Base-by-base conservation (phyloP, 768 basidiomycete species). In the Auricularia auricula-judae region DNA sequence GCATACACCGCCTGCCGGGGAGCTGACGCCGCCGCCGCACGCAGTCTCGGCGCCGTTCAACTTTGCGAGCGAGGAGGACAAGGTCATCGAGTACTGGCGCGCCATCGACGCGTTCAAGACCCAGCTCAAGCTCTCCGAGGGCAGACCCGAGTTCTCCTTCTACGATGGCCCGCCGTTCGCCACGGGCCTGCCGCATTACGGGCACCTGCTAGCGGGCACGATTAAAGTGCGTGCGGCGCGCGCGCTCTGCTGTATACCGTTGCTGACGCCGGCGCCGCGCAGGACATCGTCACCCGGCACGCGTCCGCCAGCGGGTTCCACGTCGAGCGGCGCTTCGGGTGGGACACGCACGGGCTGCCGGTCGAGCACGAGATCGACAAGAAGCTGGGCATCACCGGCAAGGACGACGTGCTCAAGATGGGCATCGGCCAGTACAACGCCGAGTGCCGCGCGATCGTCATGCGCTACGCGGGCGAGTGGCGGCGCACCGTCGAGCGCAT, bases 351-450 rank as follows among this genome's bases (percentile, higher is more conserved):
- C 77, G 96, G 96, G 62, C 85, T 99, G 34, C 97, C 96, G 42
- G 94, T 99, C 72, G 97, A 99, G 76, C 95, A 98, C 78, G 93
- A 97, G 79, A 99, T 99, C 78, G 97, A 99, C 82, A 98, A 98
- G 80, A 88, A 84, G 70, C 82, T 98, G 58, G 86, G 86, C 47
- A 97, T 98, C 79, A 94, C 88, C 36, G 86, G 93, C 33, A 91
- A 90, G 73, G 91, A 86, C 58, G 97, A 99, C 73, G 97, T 99
- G 53, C 81, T 98, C 77, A 82, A 81, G 36, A 89, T 99, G 87
- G 97, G 97, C 14, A 96, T 99, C 76, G 92, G 89, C 77, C 90
- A 89, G 70, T 99, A 99, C 82, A 99, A 99, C 74, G 93, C 84
- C 4, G 94, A 98, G 74, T 99, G 97, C 72, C 86, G 96, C 39